phyloP scores from a whole-genome alignment of 257 asterid genomes.

The Galeopsis tetrahit region DNA sequence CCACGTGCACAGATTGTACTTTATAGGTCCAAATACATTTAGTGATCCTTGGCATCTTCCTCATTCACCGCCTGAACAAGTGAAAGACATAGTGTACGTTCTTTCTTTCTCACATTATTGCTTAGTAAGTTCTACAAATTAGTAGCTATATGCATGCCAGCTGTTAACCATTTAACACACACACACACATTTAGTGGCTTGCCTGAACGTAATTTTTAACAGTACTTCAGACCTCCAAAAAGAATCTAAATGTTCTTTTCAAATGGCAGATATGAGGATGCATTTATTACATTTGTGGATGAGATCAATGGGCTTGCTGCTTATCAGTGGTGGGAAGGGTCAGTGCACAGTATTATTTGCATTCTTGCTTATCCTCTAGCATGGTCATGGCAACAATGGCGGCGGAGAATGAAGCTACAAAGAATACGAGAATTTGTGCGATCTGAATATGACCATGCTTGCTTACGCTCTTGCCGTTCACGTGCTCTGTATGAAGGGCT shows the following conservation, averaged over 20 bases:
- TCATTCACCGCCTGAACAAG: conserved; percentile 96
- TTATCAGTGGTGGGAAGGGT: conserved; percentile 99
- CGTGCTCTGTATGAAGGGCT: conserved; percentile 98
- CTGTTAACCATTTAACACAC: conserved; percentile 4
- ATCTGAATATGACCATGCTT: conserved; percentile 97
- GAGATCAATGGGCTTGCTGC: conserved; percentile 87
- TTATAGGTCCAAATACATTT: conserved; percentile 89
- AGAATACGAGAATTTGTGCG: conserved; percentile 92
- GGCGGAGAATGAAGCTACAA: conserved; percentile 87
- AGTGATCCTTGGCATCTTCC: conserved; percentile 99
- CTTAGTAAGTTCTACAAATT: conserved; percentile 14
- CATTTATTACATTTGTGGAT: conserved; percentile 86
- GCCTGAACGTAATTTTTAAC: conserved; percentile 7
- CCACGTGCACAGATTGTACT: conserved; percentile 95
- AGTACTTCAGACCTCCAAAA: conserved; percentile 2
- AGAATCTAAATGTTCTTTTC: not conserved
- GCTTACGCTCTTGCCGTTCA: conserved; percentile 98
- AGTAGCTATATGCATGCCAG: conserved; percentile 20
- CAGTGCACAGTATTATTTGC: conserved; percentile 80
- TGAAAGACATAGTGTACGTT: conserved; percentile 90
- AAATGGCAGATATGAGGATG: conserved; percentile 82
- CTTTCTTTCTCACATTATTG: not conserved
- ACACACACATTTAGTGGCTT: not conserved
- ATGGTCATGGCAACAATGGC: conserved; percentile 99
- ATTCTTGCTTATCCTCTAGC: conserved; percentile 89